phyloP scores from a whole-genome alignment of 331 rosid genomes.

The Prunus yedoensis region DNA sequence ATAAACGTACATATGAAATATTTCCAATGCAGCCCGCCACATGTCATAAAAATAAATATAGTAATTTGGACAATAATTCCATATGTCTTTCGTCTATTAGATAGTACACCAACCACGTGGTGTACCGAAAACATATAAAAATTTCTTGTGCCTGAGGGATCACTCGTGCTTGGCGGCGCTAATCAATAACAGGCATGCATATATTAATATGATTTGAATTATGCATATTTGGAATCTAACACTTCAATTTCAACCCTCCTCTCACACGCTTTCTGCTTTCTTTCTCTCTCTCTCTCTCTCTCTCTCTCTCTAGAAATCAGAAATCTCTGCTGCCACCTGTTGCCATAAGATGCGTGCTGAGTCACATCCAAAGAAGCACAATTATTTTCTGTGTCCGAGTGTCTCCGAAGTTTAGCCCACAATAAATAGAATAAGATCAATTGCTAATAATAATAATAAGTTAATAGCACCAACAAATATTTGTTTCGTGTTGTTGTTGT shows the following conservation, averaged over 20 bases:
- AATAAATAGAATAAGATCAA: not conserved
- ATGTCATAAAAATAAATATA: no score
- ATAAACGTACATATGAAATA: no score
- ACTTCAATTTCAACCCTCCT: conserved; percentile 13
- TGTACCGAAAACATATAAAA: no score
- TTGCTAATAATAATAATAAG: not conserved
- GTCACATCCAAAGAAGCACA: conserved; percentile 21
- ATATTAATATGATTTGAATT: not conserved
- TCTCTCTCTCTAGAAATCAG: not conserved
- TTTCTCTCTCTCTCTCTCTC: no score
- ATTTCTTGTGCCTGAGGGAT: not conserved
- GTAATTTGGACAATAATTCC: no score
- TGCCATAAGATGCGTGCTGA: conserved; percentile 13
- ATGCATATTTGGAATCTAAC: no score
- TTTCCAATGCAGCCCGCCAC: no score
- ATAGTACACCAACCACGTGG: no score
- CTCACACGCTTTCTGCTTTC: conserved; percentile 26
- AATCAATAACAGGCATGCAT: conserved; percentile 16
- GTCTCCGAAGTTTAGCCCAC: not conserved
- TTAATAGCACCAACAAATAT: not conserved
- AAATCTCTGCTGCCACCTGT: conserved; percentile 16
- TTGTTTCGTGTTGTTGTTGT: conserved; percentile 3
- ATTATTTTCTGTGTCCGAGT: conserved; percentile 11
- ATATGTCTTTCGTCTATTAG: no score
- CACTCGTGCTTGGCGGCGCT: conserved; percentile 25